Evolutionary conservation across 75 land plant genomes (phyloP), one percentile per base, ranked within the genome.

Genomic region (Isoetes taiwanensis): DNA sequence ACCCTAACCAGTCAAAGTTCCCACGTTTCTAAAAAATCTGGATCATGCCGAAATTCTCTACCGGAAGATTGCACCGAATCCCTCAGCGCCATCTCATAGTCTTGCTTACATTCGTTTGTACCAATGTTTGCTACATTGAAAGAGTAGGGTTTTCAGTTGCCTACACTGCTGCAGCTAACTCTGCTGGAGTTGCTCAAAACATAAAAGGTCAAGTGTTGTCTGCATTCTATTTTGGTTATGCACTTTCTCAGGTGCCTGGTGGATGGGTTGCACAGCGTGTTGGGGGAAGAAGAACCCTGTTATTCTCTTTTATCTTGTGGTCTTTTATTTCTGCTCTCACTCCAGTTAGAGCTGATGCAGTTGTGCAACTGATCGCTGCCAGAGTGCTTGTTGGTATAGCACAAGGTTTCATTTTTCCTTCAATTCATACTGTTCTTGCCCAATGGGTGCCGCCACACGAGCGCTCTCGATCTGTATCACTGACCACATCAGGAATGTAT

Each of bases 391-490:
- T 83, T 25, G 91, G 91, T 19, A 83, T 86, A 3, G 80, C 91
- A 26, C 91, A 86, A 50, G 91, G 91, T 10, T 77, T 86, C 42
- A 83, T 86, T 41, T 82, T 86, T 41, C 91, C 91, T 37, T 86
- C 84, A 20, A 83, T 86, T 28, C 91, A 86, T 48, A 77, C 83
- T 5, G 80, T 86, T 57, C 59, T 86, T 28, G 91, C 91, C 25
- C 91, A 86, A 59, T 86, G 91, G 91, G 91, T 86, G 23, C 91
- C 91, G 8, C 83, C 91, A 0, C 88, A 86, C 60, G 88, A 86
- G 63, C 50, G 91, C 28, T 86, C 91, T 2, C 65, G 91, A 17
- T 84, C 91, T 30, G 91, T 86, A 3, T 86, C 91, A 1, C 81
- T 86, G 28, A 86, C 91, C 53, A 86, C 78, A 1, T 86, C 91